These are phyloP conservation scores for Lepiota venenata DNA, from an alignment of 768 basidiomycete species.

Conservation along the genomic window DNA sequence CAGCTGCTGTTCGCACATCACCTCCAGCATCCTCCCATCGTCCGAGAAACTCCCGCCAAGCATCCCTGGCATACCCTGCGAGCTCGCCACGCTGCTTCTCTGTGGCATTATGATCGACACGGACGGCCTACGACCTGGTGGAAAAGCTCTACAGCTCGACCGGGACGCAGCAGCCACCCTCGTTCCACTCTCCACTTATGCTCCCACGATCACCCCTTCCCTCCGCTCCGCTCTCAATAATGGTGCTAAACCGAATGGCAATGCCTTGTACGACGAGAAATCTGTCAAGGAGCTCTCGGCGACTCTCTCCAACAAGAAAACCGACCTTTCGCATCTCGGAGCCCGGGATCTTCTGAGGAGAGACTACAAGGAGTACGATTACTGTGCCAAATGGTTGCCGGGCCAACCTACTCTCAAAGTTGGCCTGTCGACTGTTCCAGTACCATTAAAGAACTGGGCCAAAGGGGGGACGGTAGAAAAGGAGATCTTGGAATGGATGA, in stretches of 20 bases:
- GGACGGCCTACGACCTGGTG: slow-evolving; percentile 66
- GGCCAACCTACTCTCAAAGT: slow-evolving; percentile 44
- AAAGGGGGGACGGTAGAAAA: slow-evolving; percentile 38
- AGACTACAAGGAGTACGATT: slow-evolving; percentile 91
- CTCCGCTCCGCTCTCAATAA: slow-evolving; percentile 1
- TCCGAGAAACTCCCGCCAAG: slow-evolving; percentile 25
- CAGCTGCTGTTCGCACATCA: slow-evolving; percentile 69
- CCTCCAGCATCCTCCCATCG: slow-evolving; percentile 15
- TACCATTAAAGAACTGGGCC: slow-evolving; percentile 58
- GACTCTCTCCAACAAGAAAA: slow-evolving; percentile 56
- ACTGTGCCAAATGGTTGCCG: slow-evolving; percentile 41
- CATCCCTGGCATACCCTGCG: slow-evolving; percentile 38
- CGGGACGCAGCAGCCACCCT: slow-evolving; percentile 62
- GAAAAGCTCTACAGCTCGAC: slow-evolving; percentile 73
- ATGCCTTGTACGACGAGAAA: slow-evolving; percentile 32
- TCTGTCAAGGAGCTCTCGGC: slow-evolving; percentile 47
- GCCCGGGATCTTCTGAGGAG: slow-evolving; percentile 80
- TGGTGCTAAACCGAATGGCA: slow-evolving; percentile 11
- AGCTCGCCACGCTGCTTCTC: slow-evolving; percentile 77
- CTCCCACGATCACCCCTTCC: slow-evolving; percentile 23
- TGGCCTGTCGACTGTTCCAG: slow-evolving; percentile 82
- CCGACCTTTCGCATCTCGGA: slow-evolving; percentile 60
- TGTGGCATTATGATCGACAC: slow-evolving; percentile 88
- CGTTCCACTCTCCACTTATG: slow-evolving; percentile 49
- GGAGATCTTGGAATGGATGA: slow-evolving; percentile 55